These are phyloP conservation scores for Penicillium ochrochloron DNA, from an alignment of 495 filamentous ascomycete genomes.

Conservation along the genomic window DNA sequence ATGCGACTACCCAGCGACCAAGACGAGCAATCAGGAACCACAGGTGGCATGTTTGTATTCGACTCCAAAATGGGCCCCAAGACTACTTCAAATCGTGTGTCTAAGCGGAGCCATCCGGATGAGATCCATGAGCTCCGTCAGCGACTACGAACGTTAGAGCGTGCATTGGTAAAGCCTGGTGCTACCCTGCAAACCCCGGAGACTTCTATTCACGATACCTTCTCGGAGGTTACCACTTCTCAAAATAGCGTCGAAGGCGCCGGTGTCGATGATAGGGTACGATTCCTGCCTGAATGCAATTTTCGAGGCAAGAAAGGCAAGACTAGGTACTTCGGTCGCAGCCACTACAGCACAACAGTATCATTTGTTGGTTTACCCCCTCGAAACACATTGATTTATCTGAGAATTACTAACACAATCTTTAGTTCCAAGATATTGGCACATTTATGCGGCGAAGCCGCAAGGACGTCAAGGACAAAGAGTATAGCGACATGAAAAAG, in stretches of 20 bases:
- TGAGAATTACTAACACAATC: conserved; percentile 22
- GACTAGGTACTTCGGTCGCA: conserved; percentile 55
- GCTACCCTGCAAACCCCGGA: conserved; percentile 33
- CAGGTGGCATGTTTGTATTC: conserved; percentile 45
- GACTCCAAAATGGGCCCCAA: conserved; percentile 41
- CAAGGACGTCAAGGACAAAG: conserved; percentile 33
- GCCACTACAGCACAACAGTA: conserved; percentile 48
- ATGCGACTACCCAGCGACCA: conserved; percentile 23
- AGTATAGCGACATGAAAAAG: conserved; percentile 39
- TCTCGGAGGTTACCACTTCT: conserved; percentile 26
- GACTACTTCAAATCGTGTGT: conserved; percentile 31
- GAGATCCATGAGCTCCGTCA: conserved; percentile 42
- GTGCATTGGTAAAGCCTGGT: conserved; percentile 32
- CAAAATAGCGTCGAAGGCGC: conserved; percentile 32
- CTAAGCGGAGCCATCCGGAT: conserved; percentile 36
- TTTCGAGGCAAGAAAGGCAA: conserved; percentile 56
- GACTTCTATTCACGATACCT: conserved; percentile 30
- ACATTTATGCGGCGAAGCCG: conserved; percentile 48
- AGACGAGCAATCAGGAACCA: conserved; percentile 22
- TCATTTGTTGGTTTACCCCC: conserved; percentile 44
- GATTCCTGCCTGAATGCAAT: conserved; percentile 34
- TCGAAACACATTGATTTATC: neutral
- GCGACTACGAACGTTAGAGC: conserved; percentile 39
- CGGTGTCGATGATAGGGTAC: conserved; percentile 39
- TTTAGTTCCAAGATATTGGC: conserved; percentile 52